A percentile compares a stretch with the other conserved stretches of the same genome.
These are phyloP conservation scores for Trichoderma sp. DNA, from an alignment of 2,329 filamentous ascomycete species.

Conservation along the genomic window DNA sequence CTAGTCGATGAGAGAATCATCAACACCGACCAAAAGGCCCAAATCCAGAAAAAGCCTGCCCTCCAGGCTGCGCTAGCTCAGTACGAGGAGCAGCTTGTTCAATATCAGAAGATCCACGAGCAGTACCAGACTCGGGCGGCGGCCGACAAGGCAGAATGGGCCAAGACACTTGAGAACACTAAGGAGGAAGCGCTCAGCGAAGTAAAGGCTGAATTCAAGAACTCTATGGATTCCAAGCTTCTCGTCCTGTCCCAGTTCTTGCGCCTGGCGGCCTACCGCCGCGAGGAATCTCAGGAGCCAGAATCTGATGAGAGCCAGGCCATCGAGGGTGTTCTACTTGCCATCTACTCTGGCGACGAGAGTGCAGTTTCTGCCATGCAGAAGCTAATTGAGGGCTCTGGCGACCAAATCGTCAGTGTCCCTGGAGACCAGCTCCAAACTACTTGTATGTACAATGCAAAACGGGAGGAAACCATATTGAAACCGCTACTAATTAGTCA, in stretches of 20 bases:
- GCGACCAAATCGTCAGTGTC: conserved; percentile 67
- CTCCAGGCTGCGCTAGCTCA: conserved; percentile 69
- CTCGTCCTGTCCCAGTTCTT: conserved; percentile 77
- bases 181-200: conserved; percentile 57
- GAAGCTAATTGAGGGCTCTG: conserved; percentile 72
- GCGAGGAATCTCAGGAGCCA: conserved; percentile 67
- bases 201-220: conserved; percentile 52
- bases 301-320: conserved; percentile 73
- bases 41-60: conserved; percentile 74
- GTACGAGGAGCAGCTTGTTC: conserved; percentile 71
- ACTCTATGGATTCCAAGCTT: conserved; percentile 64
- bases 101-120: conserved; percentile 74
- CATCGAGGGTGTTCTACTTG: conserved; percentile 75
- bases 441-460: conserved; percentile 59
- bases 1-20: conserved; percentile 71
- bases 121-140: conserved; percentile 66
- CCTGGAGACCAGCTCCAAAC: conserved; percentile 65
- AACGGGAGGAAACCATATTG: not conserved
- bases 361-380: conserved; percentile 72
- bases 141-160: conserved; percentile 60
- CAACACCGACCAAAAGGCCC: conserved; percentile 77
- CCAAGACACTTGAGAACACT: conserved; percentile 59
- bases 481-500: conserved; percentile 28
- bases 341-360: conserved; percentile 78
- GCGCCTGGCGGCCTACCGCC: conserved; percentile 73